These are phyloP conservation scores for Ophiostoma fasciatum DNA, from an alignment of 2,329 filamentous ascomycete genomes.

Conservation along the genomic window DNA sequence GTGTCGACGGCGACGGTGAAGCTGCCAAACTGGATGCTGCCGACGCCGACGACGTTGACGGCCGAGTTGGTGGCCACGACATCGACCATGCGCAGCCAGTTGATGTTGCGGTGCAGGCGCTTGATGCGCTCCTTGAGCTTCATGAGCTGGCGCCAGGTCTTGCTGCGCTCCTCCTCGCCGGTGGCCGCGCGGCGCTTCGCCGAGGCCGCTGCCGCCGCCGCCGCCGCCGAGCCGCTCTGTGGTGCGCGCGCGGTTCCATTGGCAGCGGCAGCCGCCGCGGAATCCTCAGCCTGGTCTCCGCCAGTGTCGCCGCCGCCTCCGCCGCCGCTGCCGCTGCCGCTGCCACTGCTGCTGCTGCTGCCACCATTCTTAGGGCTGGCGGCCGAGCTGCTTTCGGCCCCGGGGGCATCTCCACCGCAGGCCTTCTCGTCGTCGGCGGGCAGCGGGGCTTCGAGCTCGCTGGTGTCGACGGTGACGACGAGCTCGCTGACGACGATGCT, in stretches of 20 bases:
- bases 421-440: conserved; percentile 16
- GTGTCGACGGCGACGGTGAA: conserved; percentile 84
- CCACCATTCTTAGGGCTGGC: too few relatives aligned
- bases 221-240: background rate
- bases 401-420: conserved; percentile 13
- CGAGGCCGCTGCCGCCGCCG: background rate
- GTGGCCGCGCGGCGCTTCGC: conserved; percentile 18
- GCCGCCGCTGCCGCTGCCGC: too few relatives aligned
- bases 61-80: conserved; percentile 70
- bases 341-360: too few relatives aligned
- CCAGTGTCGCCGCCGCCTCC: background rate
- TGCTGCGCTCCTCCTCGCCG: conserved; percentile 34
- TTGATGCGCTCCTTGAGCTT: conserved; percentile 75
- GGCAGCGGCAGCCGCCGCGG: too few relatives aligned
- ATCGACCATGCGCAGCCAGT: conserved; percentile 82
- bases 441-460: conserved; percentile 42
- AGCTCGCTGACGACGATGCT: conserved; percentile 81
- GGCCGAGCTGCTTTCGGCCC: background rate
- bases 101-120: conserved; percentile 67
- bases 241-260: too few relatives aligned
- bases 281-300: conserved; percentile 1
- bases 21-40: conserved; percentile 69
- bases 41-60: conserved; percentile 64
- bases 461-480: conserved; percentile 67
- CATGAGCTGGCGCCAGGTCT: conserved; percentile 69